Percentiles rank a stretch among this genome's conserved stretches.
Conservation (phyloP, 768 basidiomycete species). For the Albatrellus ellisii region DNA sequence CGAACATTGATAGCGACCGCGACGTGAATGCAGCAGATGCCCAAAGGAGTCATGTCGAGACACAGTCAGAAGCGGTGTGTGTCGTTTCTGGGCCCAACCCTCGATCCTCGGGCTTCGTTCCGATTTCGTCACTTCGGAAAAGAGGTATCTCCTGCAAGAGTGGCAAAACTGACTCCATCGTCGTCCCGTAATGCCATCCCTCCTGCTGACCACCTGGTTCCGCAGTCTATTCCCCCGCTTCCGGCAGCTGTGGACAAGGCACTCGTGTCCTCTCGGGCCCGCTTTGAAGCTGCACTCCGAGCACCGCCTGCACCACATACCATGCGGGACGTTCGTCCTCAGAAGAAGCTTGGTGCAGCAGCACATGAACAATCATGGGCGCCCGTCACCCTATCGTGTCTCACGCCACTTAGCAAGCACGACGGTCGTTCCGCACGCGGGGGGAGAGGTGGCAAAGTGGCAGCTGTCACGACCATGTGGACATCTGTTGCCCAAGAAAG, state of each 20-base stretch:
- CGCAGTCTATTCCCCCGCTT: conserved; percentile 1
- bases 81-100: conserved; percentile 38
- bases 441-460: conserved; percentile 61
- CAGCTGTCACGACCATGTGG: conserved; percentile 66
- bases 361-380: no score
- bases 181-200: background rate
- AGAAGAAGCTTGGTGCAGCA: no score
- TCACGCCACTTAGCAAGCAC: conserved; percentile 58
- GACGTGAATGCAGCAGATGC: background rate
- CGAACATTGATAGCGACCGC: background rate
- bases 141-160: background rate
- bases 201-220: background rate
- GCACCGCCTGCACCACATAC: background rate
- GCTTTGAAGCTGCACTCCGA: conserved; percentile 1
- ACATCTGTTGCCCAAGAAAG: no score
- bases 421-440: conserved; percentile 68
- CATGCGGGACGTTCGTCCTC: background rate
- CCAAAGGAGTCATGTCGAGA: conserved; percentile 8
- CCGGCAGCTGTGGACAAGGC: background rate
- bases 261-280: conserved; percentile 1
- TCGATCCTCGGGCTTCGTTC: conserved; percentile 66
- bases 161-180: background rate
- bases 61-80: conserved; percentile 8
- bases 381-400: no score
- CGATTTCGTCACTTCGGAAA: conserved; percentile 40